Conservation (phyloP, 2,329 filamentous ascomycete species). For the Triangularia setosa region DNA sequence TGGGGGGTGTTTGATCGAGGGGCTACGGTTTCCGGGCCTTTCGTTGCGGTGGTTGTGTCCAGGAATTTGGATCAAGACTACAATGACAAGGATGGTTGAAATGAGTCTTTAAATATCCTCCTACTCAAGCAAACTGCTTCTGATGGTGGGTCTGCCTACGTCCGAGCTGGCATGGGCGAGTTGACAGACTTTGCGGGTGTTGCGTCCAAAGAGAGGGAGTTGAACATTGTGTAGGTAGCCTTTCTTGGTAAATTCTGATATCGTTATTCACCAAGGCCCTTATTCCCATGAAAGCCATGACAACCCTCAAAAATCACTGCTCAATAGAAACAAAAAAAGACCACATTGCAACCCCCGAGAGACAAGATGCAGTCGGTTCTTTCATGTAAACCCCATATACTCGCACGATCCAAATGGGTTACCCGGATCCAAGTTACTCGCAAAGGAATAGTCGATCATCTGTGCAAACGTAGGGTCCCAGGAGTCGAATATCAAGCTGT, state of each 20-base stretch:
- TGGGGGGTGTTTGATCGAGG: not conserved
- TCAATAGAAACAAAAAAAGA: too few relatives aligned
- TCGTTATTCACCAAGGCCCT: too few relatives aligned
- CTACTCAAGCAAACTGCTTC: not conserved
- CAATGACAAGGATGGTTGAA: not conserved
- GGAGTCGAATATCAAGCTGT: constrained; percentile 19
- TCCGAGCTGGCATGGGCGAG: not conserved
- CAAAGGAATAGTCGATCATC: constrained; percentile 24
- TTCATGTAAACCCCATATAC: constrained; percentile 13
- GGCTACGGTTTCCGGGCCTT: not conserved
- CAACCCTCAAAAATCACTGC: too few relatives aligned
- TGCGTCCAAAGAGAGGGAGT: not conserved
- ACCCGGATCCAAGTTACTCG: constrained; percentile 23
- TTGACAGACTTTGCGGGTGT: not conserved
- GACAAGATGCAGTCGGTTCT: too few relatives aligned
- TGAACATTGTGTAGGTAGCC: not conserved
- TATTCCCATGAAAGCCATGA: too few relatives aligned
- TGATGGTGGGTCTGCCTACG: not conserved
- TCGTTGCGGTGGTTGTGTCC: not conserved
- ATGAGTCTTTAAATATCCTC: not conserved
- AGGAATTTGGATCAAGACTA: not conserved
- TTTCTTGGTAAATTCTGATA: too few relatives aligned
- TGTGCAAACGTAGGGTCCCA: constrained; percentile 21
- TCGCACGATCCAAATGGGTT: constrained; percentile 24
- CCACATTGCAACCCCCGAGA: too few relatives aligned